Base-by-base conservation (phyloP, 2,329 filamentous ascomycete species). In the Arachnomyces sp. region DNA sequence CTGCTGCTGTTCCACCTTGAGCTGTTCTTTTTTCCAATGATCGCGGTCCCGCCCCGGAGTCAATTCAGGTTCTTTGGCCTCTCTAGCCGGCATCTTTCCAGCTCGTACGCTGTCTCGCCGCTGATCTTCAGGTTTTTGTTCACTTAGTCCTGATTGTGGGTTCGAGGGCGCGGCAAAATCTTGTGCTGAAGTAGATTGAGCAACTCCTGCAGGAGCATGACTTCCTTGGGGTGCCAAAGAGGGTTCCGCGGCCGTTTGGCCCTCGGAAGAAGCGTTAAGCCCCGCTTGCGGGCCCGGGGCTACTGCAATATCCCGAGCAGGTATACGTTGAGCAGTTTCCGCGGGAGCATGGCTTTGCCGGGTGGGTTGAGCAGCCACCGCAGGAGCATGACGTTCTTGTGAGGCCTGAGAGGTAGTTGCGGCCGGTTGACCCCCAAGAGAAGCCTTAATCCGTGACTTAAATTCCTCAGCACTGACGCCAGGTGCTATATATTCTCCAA, bases 401-500 rank as follows among this genome's bases (percentile, higher is more conserved):
- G 17, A 18, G 17, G 31, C 30, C 30, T 33, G 29, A 15, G 42
- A n/a, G 6, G 43, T 18, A 14, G 47, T 16, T 18, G 39, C 17
- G n/a, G 44, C 31, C 9, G 45, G 39, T 28, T 40, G 33, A 11
- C 30, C 3, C 6, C 56, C 56, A 42, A 75, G 50, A 33, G 68
- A 68, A 40, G 62, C 61, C 11, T 61, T 57, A 3, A 86, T 47
- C 16, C 78, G 70, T 32, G 67, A 69, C 35, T 79, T 59, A 42
- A 92, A 87, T 7, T 86, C 80, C 12, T 82, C 74, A 54, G 77
- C 81, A 11, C 69, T 63, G 7, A 76, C 72, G 7, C 80, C 82
- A 1, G 77, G 67, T 29, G 78, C 71, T 7, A 94, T 72, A 57
- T 89, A 88, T 59, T 90, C 82, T 54, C 83, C 80, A 11, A 94